Evolutionary conservation across 2,329 filamentous ascomycete species (phyloP), one percentile per base, ranked within the genome.

Genomic region (Pezicula rhizophila): DNA sequence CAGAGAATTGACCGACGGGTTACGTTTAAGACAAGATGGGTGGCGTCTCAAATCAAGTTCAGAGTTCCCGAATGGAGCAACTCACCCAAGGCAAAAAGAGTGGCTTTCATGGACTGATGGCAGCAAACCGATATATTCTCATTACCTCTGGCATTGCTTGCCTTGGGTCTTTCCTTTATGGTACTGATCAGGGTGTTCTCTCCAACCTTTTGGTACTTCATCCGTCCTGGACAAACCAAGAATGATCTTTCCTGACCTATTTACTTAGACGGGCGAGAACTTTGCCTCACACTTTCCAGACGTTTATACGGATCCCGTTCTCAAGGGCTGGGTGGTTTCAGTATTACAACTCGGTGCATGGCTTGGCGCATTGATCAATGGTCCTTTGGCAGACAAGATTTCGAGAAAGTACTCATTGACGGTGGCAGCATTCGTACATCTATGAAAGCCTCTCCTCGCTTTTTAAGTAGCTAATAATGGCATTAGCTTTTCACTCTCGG

Each of bases 291-390:
- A 60, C 8, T 62, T 66, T 34, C 70, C 68, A 1, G 50, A 62
- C 5, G 64, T 73, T 14, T 70, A 67, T 41, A 51, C 63, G 1
- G 71, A 75, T 50, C 70, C 65, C 46, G 56, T 66, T 14, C 72
- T 73, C 60, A 73, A 75, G 52, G 71, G 2, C 8, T 42, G 40
- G 40, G 40, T 42, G 12, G 40, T 42, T 11, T 75, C 83, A 2
- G 87, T 87, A 50, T 76, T 89, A 17, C 83, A 88, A 60, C 75
- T 89, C 1, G 85, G 85, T 42, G 85, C 84, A 31, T 89, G 84
- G 84, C 62, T 87, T 11, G 85, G 85, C 35, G 79, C 82, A 0
- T 65, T 89, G 4, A 72, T 84, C 42, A 85, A 79, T 2, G 82
- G 84, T 1, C 83, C 83, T 57, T 62, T 88, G 7, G 84, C 84